phyloP scores from a whole-genome alignment of 257 asterid genomes.

The Capsicum rhomboideum region DNA sequence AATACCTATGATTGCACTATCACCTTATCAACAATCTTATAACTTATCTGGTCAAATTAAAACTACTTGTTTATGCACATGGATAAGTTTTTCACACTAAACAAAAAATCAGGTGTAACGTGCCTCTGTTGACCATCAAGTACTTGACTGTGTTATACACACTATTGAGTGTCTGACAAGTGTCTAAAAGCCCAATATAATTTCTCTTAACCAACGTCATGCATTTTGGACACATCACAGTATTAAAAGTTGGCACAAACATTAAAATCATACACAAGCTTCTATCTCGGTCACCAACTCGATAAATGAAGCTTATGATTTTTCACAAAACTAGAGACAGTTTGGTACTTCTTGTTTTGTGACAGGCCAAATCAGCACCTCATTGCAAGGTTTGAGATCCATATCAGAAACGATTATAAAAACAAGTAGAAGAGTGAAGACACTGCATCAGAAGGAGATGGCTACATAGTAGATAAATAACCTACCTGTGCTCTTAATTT shows the following conservation, averaged over 20 bases:
- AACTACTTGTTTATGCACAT: background rate
- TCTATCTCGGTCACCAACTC: background rate
- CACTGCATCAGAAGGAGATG: conserved; percentile 3
- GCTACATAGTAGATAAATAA: background rate
- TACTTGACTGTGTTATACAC: background rate
- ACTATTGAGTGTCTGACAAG: background rate
- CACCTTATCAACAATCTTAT: background rate
- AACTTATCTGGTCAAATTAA: background rate
- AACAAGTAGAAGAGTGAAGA: background rate
- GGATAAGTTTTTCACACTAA: background rate
- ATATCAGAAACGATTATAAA: background rate
- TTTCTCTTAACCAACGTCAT: background rate
- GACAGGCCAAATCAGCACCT: background rate
- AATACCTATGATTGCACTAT: background rate
- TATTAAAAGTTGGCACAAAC: background rate
- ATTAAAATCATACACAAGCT: background rate
- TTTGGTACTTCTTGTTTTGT: background rate
- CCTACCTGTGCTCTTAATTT: conserved; percentile 83
- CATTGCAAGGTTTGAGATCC: background rate
- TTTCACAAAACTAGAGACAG: background rate
- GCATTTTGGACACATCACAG: background rate
- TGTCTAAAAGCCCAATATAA: background rate
- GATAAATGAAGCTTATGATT: background rate
- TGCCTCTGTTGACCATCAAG: background rate
- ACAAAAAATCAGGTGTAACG: background rate